phyloP scores from a whole-genome alignment of 345 rosid species.

The Lepidium africanum region DNA sequence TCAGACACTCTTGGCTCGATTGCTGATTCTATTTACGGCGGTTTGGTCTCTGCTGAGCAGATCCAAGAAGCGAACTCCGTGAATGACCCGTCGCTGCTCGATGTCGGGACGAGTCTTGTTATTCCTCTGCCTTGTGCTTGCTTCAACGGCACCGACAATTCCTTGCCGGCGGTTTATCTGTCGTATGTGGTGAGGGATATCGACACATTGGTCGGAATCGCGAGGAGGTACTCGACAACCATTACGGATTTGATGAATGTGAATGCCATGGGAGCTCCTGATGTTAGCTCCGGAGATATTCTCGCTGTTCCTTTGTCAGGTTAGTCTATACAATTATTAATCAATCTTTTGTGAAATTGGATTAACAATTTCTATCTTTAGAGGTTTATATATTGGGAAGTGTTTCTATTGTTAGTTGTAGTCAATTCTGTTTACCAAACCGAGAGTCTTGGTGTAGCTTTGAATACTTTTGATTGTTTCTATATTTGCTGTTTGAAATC shows the following conservation, averaged over 20 bases:
- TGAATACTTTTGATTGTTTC: not conserved
- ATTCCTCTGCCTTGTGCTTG: slow-evolving; percentile 94
- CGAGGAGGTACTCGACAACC: slow-evolving; percentile 66
- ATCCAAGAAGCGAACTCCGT: slow-evolving; percentile 80
- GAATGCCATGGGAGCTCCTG: slow-evolving; percentile 86
- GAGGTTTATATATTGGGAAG: not conserved
- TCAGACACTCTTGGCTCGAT: slow-evolving; percentile 64
- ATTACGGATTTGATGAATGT: slow-evolving; percentile 97
- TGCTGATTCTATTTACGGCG: slow-evolving; percentile 64
- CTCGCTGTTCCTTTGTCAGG: slow-evolving; percentile 89
- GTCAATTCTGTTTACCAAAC: not conserved
- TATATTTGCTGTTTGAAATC: not conserved
- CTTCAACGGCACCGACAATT: slow-evolving; percentile 86
- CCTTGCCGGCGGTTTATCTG: slow-evolving; percentile 75
- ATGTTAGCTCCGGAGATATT: slow-evolving; percentile 71
- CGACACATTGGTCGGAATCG: slow-evolving; percentile 70
- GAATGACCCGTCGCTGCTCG: slow-evolving; percentile 68
- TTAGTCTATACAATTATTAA: slow-evolving; percentile 8
- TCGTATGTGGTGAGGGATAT: slow-evolving; percentile 72
- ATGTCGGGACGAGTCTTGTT: slow-evolving; percentile 69
- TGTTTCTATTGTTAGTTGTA: slow-evolving; percentile 2
- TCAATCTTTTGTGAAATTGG: not conserved
- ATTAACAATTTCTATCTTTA: not conserved
- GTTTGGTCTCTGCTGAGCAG: slow-evolving; percentile 91
- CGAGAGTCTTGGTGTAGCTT: not conserved